Evolutionary conservation across 495 filamentous ascomycete species (phyloP), one percentile per base, ranked within the genome.

Genomic region (Aspergillus campestris): DNA sequence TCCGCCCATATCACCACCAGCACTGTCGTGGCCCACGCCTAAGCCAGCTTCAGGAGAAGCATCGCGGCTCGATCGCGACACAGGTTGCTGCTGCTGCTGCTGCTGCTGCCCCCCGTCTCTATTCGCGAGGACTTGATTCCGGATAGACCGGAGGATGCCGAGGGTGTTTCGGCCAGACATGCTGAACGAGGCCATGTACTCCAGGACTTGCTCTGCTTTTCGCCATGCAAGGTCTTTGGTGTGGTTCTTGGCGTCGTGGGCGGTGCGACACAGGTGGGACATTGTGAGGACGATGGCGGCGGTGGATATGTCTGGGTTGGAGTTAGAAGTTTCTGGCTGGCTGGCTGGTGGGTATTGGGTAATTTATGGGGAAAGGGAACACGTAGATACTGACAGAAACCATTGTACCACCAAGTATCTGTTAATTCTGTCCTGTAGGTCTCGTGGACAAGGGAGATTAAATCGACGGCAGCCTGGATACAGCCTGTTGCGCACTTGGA

Each of bases 381-480:
- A n/a, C 6, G 31, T 1, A 29, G 9, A 18, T 6, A 47, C 65
- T n/a, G 55, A 72, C 69, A 74, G 12, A 71, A 65, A 2, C 61
- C 65, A 52, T 69, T 69, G 45, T 69, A 73, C 67, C 71, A 74
- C 71, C 71, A 74, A 4, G 69, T 61, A 31, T 64, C 65, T 10
- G 70, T 67, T 4, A 50, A 40, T 5, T 56, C 50, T 3, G 70
- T 70, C 12, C 43, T 51, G 36, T 70, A 70, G 6, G 68, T 70
- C 10, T 57, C 45, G 38, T 65, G 54, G 3, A 71, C 53, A 9
- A 67, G 52, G 1, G 60, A 62, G 3, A 70, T 58, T 1, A 74
- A 48, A 14, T 72, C 66, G 14, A 67, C 54, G 3, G 69, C 71
- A 7, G 67, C 51, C 4, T 37, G 45, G 1, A 71, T 59, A 47